Conservation (phyloP, 1,284 basidiomycete species). For the Takashimella tepidaria region DNA sequence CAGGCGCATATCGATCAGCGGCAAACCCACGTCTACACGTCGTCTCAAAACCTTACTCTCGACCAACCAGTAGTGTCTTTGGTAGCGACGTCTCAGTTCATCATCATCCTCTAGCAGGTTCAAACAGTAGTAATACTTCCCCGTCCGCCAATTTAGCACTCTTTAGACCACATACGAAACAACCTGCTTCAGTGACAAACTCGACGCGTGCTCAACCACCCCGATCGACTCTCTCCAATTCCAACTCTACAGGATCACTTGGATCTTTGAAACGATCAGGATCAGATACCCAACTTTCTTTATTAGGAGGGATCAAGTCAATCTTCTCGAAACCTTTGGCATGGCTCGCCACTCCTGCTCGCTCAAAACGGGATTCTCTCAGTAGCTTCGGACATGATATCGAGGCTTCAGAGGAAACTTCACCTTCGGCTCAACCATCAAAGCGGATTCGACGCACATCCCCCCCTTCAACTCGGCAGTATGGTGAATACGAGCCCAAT, state of each 20-base stretch:
- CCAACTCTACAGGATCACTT: neutral
- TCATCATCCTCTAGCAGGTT: neutral
- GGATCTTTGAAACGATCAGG: neutral
- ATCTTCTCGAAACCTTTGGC: slow-evolving; percentile 32
- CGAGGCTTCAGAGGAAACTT: neutral
- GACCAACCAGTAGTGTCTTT: neutral
- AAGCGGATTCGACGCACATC: slow-evolving; percentile 23
- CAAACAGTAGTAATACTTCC: too few relatives aligned
- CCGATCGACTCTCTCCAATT: neutral
- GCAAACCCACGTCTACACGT: neutral
- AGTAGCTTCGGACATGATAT: slow-evolving; percentile 23
- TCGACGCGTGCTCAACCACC: neutral
- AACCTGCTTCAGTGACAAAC: too few relatives aligned
- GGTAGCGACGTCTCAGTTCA: neutral
- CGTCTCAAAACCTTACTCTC: neutral
- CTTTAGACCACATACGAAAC: too few relatives aligned
- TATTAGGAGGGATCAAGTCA: slow-evolving; percentile 30
- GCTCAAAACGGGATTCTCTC: slow-evolving; percentile 15
- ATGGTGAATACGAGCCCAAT: slow-evolving; percentile 20
- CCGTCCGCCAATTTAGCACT: too few relatives aligned
- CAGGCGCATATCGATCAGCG: neutral
- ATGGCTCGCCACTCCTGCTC: slow-evolving; percentile 32
- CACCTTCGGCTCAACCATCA: slow-evolving; percentile 4
- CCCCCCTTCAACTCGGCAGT: slow-evolving; percentile 6
- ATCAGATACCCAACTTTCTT: slow-evolving; percentile 1